Base-by-base conservation (phyloP, 139 green algal genomes). In the Closterium sp. region DNA sequence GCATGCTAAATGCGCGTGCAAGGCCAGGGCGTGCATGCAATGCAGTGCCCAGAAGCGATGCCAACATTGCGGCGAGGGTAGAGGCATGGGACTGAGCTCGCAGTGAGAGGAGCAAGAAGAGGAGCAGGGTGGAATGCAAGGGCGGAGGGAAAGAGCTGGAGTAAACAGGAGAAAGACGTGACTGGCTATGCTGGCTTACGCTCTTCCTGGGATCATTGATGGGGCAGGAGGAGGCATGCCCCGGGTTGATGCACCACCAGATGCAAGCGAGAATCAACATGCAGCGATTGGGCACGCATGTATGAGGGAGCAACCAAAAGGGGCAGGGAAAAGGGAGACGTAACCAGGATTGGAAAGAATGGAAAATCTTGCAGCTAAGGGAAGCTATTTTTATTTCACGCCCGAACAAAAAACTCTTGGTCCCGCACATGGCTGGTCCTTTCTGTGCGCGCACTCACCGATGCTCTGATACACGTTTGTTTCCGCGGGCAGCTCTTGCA, bases 401-500 rank as follows among this genome's bases (percentile, higher is more conserved):
- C 9, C 62, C 27, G 27, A 79, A 17, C 38, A 27, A 79, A 79
- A 22, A 13, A 13, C 13, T 24, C 62, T 79, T 50, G 38, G 38
- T 24, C 27, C 19, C 27, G 13, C 17, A 79, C 62, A 79, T 13
- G 3, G 62, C 62, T 79, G 62, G 7, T 13, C 24, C 62, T 79
- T 11, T 5, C 62, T 79, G 13, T 79, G 62, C 86, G 11, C 19
- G 13, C 31, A 34, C 86, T 90, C 88, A 90, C 88, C 88, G 29
- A 90, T 31, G 19, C 38, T 29, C 21, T 62, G 62, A 29, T 90
- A 90, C 9, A 62, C 70, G 11, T 90, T 90, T 17, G 88, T 90
- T 28, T 86, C 70, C 21, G 62, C 88, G 70, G 88, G 24, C 62
- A 90, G 29, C 28, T 90, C 88, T 86, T 90, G 29, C 87, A 90